Evolutionary conservation across 2,329 filamentous ascomycete genomes (phyloP).

Genomic region (Cladosporium cucumerinum): DNA sequence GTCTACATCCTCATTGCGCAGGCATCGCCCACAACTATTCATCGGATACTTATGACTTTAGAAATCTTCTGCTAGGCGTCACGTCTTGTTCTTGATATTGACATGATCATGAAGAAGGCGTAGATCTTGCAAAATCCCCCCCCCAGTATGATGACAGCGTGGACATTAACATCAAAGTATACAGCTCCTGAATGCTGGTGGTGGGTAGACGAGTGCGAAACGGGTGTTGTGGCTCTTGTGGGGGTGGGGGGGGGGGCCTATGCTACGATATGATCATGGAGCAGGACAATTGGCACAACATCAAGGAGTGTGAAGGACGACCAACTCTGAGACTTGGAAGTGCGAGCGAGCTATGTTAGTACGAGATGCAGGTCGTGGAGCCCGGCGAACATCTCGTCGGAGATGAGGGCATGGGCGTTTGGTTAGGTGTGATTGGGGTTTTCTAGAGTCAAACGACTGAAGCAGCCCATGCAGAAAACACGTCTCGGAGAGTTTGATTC

Average conservation of each 20-base stretch:
- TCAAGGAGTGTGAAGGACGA: neutral
- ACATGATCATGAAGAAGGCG: neutral
- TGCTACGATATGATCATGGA: neutral
- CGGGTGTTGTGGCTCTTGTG: neutral
- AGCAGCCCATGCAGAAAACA: neutral
- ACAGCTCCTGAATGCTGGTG: neutral
- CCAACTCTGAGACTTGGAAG: neutral
- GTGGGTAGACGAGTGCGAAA: neutral
- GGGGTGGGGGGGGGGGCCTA: too few relatives aligned
- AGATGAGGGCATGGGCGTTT: neutral
- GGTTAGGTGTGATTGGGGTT: neutral
- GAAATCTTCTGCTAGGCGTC: rapidly evolving
- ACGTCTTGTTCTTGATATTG: neutral
- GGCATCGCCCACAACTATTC: neutral
- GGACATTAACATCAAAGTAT: neutral
- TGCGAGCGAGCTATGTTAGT: neutral
- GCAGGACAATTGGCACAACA: neutral
- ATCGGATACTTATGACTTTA: neutral
- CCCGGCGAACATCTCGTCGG: neutral
- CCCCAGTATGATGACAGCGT: neutral
- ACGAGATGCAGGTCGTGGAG: neutral
- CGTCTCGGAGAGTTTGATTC: neutral
- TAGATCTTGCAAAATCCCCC: neutral
- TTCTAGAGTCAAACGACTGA: neutral
- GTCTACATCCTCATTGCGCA: neutral